phyloP scores from a whole-genome alignment of 176 grass and related monocot genomes.

The Aegilops sharonensis region DNA sequence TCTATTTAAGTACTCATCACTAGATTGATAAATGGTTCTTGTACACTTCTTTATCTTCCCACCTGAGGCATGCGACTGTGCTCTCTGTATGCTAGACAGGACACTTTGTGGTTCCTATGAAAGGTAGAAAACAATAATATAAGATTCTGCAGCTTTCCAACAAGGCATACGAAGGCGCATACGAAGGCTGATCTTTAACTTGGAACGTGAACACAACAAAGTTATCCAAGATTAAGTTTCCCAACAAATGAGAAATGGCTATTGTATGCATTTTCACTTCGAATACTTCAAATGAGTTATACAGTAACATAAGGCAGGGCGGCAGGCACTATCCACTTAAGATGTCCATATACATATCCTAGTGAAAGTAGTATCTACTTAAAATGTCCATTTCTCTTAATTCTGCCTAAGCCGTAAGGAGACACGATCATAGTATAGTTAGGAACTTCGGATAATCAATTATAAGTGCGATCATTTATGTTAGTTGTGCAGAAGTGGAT shows the following conservation, averaged over 20 bases:
- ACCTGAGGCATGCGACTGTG: conserved; percentile 50
- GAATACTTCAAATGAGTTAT: conserved; percentile 6
- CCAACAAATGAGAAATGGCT: not conserved
- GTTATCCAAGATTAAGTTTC: not conserved
- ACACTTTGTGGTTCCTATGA: conserved; percentile 57
- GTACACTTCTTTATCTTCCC: conserved; percentile 90
- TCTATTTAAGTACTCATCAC: conserved; percentile 32
- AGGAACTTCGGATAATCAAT: not conserved
- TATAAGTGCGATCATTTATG: not conserved
- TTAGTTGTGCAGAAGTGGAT: not conserved
- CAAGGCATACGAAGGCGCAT: not conserved
- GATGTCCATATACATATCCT: not conserved
- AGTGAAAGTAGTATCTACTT: not conserved
- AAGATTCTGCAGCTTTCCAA: conserved; percentile 17
- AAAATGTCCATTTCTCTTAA: not conserved
- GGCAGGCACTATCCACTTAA: not conserved
- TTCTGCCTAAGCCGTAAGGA: not conserved
- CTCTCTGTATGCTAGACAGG: conserved; percentile 26
- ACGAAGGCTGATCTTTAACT: no score
- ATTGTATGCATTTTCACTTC: not conserved
- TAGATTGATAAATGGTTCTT: conserved; percentile 24
- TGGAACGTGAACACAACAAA: no score
- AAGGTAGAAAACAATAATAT: conserved; percentile 23
- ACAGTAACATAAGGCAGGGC: not conserved
- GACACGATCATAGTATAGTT: not conserved